Base-by-base conservation (phyloP, 108 stramenopile species). In the Licmophora abbreviata region DNA sequence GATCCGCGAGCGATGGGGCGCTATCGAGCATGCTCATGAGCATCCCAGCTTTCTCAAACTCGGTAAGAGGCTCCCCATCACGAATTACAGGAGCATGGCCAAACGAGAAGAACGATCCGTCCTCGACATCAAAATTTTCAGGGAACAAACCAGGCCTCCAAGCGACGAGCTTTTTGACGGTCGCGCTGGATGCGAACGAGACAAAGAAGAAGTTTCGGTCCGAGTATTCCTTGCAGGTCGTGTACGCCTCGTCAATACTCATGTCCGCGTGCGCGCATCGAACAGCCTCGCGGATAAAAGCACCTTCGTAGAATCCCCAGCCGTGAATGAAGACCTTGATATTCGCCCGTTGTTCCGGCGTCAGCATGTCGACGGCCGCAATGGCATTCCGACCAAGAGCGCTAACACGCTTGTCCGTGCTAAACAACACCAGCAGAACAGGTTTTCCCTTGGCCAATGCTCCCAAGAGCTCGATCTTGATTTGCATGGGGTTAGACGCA, bases 401-500 rank as follows among this genome's bases (percentile, higher is more conserved):
- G 29, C 64, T 66, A 14, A 66, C 7, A 14, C 57, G 56, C 25
- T 66, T 66, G n/a, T 59, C 58, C 23, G 48, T 36, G 24, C 41
- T 44, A 9, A 66, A 1, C 10, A 60, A 29, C 15, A 59, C 35
- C 9, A 59, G 10, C 36, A 66, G 33, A 1, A 66, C 5, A 11
- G 64, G 64, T 29, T 58, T 48, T 4, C 64, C 58, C 31, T 53
- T 66, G 12, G 51, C 5, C 11, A 66, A 28, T 27, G 64, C 64
- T 6, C 32, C 37, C 17, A 66, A 20, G 6, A 66, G 17, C 48
- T 66, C 64, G 37, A 66, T 66, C 33, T 66, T 66, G 27, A 66
- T 38, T 53, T 66, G 64, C 64, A 66, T 66, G 25, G 64, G 64
- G 44, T 51, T 59, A 12, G 58, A 46, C 11, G 64, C 58, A 12